These are phyloP conservation scores for Leptodermis oblonga DNA, from an alignment of 257 asterid genomes.

Conservation along the genomic window DNA sequence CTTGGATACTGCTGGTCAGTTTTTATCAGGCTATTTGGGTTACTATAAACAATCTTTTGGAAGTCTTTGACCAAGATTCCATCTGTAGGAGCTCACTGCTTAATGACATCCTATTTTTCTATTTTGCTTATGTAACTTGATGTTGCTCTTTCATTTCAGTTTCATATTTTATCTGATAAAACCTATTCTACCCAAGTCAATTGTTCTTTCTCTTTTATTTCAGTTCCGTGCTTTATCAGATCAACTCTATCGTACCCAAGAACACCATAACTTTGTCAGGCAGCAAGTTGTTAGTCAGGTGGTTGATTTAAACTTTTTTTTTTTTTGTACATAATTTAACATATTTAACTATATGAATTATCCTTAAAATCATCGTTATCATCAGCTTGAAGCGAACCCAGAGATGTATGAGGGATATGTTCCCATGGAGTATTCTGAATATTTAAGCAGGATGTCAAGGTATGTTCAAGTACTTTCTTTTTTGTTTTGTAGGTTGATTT, in stretches of 20 bases:
- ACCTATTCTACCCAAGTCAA: constrained; percentile 13
- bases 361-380: constrained; percentile 25
- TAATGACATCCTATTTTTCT: not conserved
- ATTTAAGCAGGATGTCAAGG: constrained; percentile 72
- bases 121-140: not conserved
- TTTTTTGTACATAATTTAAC: not conserved
- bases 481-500: constrained; percentile 2
- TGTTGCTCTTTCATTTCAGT: constrained; percentile 19
- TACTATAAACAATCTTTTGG: not conserved
- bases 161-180: constrained; percentile 88
- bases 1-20: not conserved
- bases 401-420: constrained; percentile 87
- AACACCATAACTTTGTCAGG: constrained; percentile 90
- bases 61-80: not conserved
- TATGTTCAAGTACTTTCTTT: constrained; percentile 28
- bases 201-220: not conserved
- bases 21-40: not conserved
- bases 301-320: not conserved
- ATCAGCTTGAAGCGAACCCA: constrained; percentile 80
- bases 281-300: constrained; percentile 90
- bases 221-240: constrained; percentile 88
- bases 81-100: not conserved
- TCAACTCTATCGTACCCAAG: constrained; percentile 84
- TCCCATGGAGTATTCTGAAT: constrained; percentile 88
- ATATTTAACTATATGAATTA: constrained; percentile 9